These are phyloP conservation scores for Puccinia horiana DNA, from an alignment of 1,284 basidiomycete species.

Conservation along the genomic window DNA sequence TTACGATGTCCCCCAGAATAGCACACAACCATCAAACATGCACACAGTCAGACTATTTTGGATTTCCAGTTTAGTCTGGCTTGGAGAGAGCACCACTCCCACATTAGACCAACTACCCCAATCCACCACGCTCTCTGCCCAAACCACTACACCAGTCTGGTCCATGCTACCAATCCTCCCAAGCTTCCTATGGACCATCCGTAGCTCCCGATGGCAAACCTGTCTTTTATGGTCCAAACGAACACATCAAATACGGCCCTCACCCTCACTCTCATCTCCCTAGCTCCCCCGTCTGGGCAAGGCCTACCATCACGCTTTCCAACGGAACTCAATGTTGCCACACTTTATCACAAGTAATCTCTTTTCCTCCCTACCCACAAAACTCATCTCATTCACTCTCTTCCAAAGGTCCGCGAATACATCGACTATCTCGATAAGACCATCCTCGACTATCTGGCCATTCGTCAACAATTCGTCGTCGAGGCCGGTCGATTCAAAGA, in stretches of 20 bases:
- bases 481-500: conserved; percentile 45
- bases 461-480: conserved; percentile 45
- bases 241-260: background rate
- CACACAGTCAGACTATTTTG: background rate
- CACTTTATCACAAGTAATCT: conserved; percentile 1
- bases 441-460: conserved; percentile 37
- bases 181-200: conserved; percentile 23
- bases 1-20: too few species aligned
- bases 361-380: background rate
- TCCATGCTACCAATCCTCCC: conserved; percentile 7
- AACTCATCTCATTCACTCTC: background rate
- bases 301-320: conserved; percentile 26
- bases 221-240: conserved; percentile 23
- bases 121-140: conserved; percentile 31
- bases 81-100: background rate
- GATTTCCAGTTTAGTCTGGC: background rate
- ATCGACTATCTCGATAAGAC: conserved; percentile 43
- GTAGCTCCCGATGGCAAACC: conserved; percentile 17
- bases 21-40: background rate
- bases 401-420: conserved; percentile 33
- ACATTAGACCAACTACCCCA: conserved; percentile 9
- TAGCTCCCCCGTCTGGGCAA: conserved; percentile 21
- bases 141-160: background rate
- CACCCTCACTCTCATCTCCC: background rate
- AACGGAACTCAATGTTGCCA: conserved; percentile 35